phyloP scores from a whole-genome alignment of 2,329 filamentous ascomycete genomes.

The Ophiognomonia clavigignenti-juglandacearum region DNA sequence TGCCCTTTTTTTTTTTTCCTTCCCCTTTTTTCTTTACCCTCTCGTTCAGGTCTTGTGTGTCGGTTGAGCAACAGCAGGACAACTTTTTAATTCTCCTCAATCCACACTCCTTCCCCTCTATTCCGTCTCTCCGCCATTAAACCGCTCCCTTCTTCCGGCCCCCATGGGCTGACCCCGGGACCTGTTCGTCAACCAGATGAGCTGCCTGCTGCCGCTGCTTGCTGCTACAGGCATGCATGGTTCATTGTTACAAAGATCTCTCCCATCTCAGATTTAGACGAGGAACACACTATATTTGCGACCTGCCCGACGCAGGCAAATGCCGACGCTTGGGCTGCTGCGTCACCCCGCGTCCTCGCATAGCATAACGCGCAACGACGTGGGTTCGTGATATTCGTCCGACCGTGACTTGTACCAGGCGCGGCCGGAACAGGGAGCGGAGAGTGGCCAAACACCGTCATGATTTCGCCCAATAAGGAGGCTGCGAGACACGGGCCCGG shows the following conservation, averaged over 20 bases:
- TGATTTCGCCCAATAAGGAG: slow-evolving; percentile 8
- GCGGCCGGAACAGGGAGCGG: no score
- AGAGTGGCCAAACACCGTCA: background rate
- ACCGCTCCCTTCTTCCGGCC: background rate
- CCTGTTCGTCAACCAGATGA: no score
- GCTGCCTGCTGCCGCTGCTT: no score
- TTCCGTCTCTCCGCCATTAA: background rate
- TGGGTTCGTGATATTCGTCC: slow-evolving; percentile 15
- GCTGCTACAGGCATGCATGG: slow-evolving; percentile 1
- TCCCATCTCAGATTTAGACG: slow-evolving; percentile 17
- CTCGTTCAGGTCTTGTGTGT: slow-evolving; percentile 9
- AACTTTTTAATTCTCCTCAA: background rate
- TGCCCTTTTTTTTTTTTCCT: no score
- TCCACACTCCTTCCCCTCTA: background rate
- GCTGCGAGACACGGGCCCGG: background rate
- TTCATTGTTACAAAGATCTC: slow-evolving; percentile 12
- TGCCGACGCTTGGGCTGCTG: slow-evolving; percentile 15
- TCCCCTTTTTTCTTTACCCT: no score
- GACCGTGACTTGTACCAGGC: no score
- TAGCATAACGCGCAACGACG: slow-evolving; percentile 17
- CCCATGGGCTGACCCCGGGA: no score
- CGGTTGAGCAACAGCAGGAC: background rate
- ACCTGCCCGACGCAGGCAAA: slow-evolving; percentile 14
- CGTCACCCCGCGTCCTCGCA: slow-evolving; percentile 15
- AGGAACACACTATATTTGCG: slow-evolving; percentile 17